Conservation (phyloP, 2,329 filamentous ascomycete species). For the Fusarium musae region DNA sequence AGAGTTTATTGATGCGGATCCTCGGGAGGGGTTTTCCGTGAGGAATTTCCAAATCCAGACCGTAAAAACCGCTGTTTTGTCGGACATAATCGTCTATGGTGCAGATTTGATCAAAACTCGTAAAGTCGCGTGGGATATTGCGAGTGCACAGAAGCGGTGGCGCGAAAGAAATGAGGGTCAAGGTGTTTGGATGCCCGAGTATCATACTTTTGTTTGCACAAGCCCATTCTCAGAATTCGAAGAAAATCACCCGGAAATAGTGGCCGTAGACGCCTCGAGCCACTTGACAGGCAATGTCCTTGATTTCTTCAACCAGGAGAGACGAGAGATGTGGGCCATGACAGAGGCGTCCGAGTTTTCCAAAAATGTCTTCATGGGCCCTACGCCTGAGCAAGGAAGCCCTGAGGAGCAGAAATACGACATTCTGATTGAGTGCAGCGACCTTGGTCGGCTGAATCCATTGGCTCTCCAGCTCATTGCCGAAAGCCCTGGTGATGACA, state of each 20-base stretch:
- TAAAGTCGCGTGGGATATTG: slow-evolving; percentile 75
- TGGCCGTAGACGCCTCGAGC: slow-evolving; percentile 79
- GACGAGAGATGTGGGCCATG: slow-evolving; percentile 93
- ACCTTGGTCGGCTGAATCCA: slow-evolving; percentile 81
- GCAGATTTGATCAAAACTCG: slow-evolving; percentile 71
- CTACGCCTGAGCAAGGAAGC: slow-evolving; percentile 77
- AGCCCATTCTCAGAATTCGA: slow-evolving; percentile 79
- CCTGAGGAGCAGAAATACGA: slow-evolving; percentile 76
- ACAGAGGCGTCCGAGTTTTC: slow-evolving; percentile 89
- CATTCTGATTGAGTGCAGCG: slow-evolving; percentile 87
- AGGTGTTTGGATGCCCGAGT: slow-evolving; percentile 68
- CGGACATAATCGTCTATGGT: slow-evolving; percentile 93
- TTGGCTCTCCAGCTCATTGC: slow-evolving; percentile 72
- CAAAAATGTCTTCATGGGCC: slow-evolving; percentile 89
- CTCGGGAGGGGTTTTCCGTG: slow-evolving; percentile 90
- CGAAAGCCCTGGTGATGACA: slow-evolving; percentile 61
- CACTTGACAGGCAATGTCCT: slow-evolving; percentile 79
- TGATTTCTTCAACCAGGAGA: slow-evolving; percentile 91
- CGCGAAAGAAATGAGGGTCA: slow-evolving; percentile 70
- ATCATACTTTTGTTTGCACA: slow-evolving; percentile 84
- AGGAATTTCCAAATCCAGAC: slow-evolving; percentile 97
- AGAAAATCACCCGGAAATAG: slow-evolving; percentile 72
- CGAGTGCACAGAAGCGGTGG: slow-evolving; percentile 81
- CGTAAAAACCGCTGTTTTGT: slow-evolving; percentile 86
- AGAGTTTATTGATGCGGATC: slow-evolving; percentile 85